Evolutionary conservation across 1,139 yeast genomes (phyloP).

Genomic region (Lizanozyma gosingica): DNA sequence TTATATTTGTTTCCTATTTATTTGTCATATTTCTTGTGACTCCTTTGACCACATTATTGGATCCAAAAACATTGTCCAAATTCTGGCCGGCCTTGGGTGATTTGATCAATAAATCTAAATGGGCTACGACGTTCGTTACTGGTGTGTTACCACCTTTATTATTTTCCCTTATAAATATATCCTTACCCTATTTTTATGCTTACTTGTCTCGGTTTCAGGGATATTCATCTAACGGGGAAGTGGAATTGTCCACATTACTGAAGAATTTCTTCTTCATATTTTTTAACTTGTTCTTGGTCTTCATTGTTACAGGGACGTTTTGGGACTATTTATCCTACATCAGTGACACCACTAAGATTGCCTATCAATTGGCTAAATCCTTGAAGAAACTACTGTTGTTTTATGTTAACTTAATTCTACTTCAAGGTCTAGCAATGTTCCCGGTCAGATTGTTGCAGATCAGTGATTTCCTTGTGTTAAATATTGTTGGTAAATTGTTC

Average conservation of each 20-base stretch:
- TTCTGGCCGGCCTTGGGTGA: slow-evolving; percentile 69
- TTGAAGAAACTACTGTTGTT: slow-evolving; percentile 63
- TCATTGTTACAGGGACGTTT: slow-evolving; percentile 73
- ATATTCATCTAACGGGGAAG: slow-evolving; percentile 69
- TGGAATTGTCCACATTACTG: slow-evolving; percentile 66
- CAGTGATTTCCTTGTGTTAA: slow-evolving; percentile 45
- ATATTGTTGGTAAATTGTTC: slow-evolving; percentile 52
- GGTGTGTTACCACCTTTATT: slow-evolving; percentile 72
- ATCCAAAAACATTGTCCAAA: slow-evolving; percentile 57
- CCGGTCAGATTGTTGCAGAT: slow-evolving; percentile 63
- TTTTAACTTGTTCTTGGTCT: slow-evolving; percentile 75
- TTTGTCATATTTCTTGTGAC: slow-evolving; percentile 68
- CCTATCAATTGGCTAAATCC: slow-evolving; percentile 68
- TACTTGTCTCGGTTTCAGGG: slow-evolving; percentile 68
- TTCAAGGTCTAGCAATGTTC: slow-evolving; percentile 81
- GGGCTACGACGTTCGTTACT: slow-evolving; percentile 58
- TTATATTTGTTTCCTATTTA: slow-evolving; percentile 56
- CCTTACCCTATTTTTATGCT: slow-evolving; percentile 68
- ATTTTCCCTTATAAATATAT: slow-evolving; percentile 63
- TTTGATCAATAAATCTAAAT: slow-evolving; percentile 45
- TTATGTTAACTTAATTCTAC: slow-evolving; percentile 71
- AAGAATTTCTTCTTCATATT: slow-evolving; percentile 81
- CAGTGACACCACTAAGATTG: slow-evolving; percentile 72
- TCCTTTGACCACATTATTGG: slow-evolving; percentile 63
- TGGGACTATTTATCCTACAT: slow-evolving; percentile 56